Evolutionary conservation across 352 stramenopile species (phyloP).

Genomic region (Phytophthora foliorum): DNA sequence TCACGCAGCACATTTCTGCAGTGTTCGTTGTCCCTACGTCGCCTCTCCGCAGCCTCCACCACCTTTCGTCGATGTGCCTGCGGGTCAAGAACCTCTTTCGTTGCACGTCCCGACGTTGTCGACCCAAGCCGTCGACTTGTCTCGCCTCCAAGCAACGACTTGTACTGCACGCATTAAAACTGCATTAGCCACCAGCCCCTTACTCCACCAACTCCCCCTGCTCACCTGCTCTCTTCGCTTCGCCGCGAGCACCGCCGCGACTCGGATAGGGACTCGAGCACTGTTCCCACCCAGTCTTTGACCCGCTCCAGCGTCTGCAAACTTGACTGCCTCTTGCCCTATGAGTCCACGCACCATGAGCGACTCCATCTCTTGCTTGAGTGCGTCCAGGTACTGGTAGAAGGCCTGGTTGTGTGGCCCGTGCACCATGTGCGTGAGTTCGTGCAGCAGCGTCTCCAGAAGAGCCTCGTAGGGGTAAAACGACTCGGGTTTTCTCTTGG

Average conservation of each 20-base stretch:
- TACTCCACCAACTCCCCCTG: neutral
- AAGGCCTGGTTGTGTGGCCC: constrained; percentile 75
- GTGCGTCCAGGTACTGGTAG: constrained; percentile 70
- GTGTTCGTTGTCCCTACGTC: constrained; percentile 50
- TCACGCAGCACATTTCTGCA: constrained; percentile 39
- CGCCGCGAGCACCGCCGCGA: constrained; percentile 50
- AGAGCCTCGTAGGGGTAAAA: constrained; percentile 66
- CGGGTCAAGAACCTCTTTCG: constrained; percentile 23
- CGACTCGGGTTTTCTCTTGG: constrained; percentile 26
- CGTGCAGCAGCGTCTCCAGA: constrained; percentile 78
- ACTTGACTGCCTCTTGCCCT: constrained; percentile 54
- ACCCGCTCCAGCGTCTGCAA: constrained; percentile 53
- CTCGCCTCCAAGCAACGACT: constrained; percentile 46
- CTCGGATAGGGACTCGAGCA: constrained; percentile 21
- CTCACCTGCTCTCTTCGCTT: constrained; percentile 50
- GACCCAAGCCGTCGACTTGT: constrained; percentile 48
- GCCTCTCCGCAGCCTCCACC: constrained; percentile 64
- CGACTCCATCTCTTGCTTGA: constrained; percentile 70
- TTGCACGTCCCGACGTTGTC: neutral
- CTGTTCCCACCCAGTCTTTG: constrained; percentile 36
- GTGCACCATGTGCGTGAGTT: constrained; percentile 79
- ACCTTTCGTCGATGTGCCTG: constrained; percentile 48
- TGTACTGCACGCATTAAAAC: constrained; percentile 36
- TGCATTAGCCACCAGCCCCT: neutral
- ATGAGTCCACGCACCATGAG: constrained; percentile 62